phyloP scores from a whole-genome alignment of 257 asterid species.

The Euphrasia confusa region DNA sequence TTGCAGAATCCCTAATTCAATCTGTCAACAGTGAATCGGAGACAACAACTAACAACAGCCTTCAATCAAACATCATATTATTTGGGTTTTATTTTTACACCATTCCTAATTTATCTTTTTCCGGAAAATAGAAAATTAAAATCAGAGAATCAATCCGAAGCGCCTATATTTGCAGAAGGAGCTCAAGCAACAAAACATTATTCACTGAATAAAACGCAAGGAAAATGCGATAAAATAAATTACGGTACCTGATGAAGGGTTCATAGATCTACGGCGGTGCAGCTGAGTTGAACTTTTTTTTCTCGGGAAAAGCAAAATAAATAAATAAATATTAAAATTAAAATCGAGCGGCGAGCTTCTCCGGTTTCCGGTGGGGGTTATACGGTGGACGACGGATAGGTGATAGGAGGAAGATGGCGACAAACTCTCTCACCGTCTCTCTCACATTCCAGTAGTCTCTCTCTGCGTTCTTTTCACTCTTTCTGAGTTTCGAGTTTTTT shows the following conservation, averaged over 20 bases:
- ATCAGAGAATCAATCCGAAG: neutral
- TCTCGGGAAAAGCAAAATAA: neutral
- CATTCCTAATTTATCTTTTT: neutral
- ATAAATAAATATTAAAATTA: slow-evolving; percentile 18
- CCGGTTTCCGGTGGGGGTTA: slow-evolving; percentile 28
- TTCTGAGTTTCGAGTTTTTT: slow-evolving; percentile 23
- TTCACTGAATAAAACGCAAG: neutral
- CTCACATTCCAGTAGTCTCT: slow-evolving; percentile 25
- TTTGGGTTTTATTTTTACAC: neutral
- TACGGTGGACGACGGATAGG: slow-evolving; percentile 42
- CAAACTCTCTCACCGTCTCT: slow-evolving; percentile 31
- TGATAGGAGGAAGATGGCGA: slow-evolving; percentile 43
- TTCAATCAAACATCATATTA: neutral
- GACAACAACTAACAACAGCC: neutral
- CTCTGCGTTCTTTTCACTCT: slow-evolving; percentile 22
- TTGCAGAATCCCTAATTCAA: neutral
- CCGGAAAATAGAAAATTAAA: neutral
- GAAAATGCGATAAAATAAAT: slow-evolving; percentile 20
- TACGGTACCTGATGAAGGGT: slow-evolving; percentile 30
- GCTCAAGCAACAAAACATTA: slow-evolving; percentile 8
- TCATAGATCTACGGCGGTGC: slow-evolving; percentile 35
- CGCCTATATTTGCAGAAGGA: neutral
- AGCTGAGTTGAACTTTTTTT: slow-evolving; percentile 9
- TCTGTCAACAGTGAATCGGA: neutral
- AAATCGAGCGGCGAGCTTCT: slow-evolving; percentile 30